Percentiles rank a stretch among this genome's conserved stretches.
Evolutionary conservation across 176 grass and related monocot species (phyloP).

Genomic region (Oryza coarctata): DNA sequence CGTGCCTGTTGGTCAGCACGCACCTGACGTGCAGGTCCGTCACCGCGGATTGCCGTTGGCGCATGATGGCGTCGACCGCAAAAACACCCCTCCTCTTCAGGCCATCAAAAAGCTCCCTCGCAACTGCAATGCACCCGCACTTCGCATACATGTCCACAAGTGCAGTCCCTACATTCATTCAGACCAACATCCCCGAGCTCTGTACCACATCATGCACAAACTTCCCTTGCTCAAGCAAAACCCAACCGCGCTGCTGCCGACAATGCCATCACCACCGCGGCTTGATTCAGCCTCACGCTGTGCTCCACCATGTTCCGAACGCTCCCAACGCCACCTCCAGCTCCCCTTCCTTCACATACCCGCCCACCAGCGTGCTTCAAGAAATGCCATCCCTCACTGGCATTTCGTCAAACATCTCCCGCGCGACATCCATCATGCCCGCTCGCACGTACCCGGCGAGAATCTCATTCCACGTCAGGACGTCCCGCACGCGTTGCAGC

Average conservation of each 20-base stretch:
- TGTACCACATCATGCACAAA: conserved; percentile 47
- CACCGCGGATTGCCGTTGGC: too few relatives aligned
- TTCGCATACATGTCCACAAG: conserved; percentile 82
- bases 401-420: conserved; percentile 55
- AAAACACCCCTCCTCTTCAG: conserved; percentile 55
- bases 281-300: conserved; percentile 49
- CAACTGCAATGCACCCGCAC: conserved; percentile 44
- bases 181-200: conserved; percentile 9
- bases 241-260: conserved; percentile 50
- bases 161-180: conserved; percentile 35
- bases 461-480: conserved; percentile 62
- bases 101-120: conserved; percentile 49
- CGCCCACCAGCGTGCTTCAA: conserved; percentile 64
- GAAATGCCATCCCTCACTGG: conserved; percentile 52
- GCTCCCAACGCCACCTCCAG: conserved; percentile 49
- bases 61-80: conserved; percentile 70
- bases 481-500: conserved; percentile 39
- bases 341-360: conserved; percentile 53
- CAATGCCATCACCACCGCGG: conserved; percentile 41
- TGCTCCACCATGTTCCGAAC: conserved; percentile 47
- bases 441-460: conserved; percentile 47
- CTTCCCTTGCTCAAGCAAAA: conserved; percentile 57
- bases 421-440: conserved; percentile 24
- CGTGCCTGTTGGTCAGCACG: too few relatives aligned
- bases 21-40: too few relatives aligned